These are phyloP conservation scores for Chaetomiaceae sp. DNA, from an alignment of 2,329 filamentous ascomycete species.

Conservation along the genomic window DNA sequence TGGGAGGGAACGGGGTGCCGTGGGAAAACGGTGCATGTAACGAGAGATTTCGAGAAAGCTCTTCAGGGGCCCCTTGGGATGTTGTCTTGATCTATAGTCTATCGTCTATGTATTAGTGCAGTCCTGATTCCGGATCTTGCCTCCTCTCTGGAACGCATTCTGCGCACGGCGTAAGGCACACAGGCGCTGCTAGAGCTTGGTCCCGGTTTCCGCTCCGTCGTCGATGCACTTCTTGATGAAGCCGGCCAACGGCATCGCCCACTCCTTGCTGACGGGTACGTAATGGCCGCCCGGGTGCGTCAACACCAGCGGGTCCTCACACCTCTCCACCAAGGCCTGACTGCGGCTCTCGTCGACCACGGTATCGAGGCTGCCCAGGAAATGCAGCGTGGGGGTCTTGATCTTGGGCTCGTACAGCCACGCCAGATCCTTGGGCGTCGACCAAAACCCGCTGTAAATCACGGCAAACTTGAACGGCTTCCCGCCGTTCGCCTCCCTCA, in stretches of 20 bases:
- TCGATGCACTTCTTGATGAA: conserved; percentile 30
- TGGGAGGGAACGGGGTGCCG: no score
- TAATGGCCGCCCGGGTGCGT: conserved; percentile 89
- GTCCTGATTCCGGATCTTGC: not conserved
- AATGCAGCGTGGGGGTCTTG: conserved; percentile 72
- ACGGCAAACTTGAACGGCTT: conserved; percentile 62
- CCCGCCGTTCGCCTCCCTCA: conserved; percentile 47
- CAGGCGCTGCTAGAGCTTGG: not conserved
- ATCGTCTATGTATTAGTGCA: conserved; percentile 2
- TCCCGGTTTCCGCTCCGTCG: conserved; percentile 1
- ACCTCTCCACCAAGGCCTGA: conserved; percentile 61
- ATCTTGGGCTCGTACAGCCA: conserved; percentile 74
- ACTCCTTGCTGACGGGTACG: conserved; percentile 77
- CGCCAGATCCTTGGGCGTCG: conserved; percentile 54
- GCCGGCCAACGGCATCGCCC: conserved; percentile 62
- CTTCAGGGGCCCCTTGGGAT: not conserved
- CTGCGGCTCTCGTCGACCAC: conserved; percentile 78
- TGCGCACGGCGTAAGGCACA: no score
- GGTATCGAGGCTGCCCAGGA: conserved; percentile 77
- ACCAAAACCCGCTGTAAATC: conserved; percentile 72
- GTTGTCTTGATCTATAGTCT: not conserved
- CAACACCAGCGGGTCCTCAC: conserved; percentile 48
- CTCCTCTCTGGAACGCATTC: no score
- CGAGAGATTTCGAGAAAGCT: no score
- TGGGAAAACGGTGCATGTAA: no score